A percentile compares a stretch with the other conserved stretches of the same genome.
Conservation (phyloP, 345 rosid genomes). For the Salix viminalis region DNA sequence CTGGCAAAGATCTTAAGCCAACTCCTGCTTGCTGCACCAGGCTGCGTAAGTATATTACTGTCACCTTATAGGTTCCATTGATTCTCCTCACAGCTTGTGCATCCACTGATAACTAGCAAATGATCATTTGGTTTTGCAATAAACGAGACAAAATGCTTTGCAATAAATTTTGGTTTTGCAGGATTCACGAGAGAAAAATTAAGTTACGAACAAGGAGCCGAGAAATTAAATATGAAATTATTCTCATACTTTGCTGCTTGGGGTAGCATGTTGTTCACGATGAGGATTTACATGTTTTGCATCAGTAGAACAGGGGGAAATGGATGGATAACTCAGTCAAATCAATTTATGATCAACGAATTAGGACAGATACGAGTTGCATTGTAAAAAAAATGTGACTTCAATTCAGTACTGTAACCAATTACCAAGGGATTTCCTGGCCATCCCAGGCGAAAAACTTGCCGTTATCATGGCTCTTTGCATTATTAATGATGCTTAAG, state of each 20-base stretch:
- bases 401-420: background rate
- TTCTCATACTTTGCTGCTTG: background rate
- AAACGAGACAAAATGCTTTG: no score
- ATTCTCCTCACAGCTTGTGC: no score
- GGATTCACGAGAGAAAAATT: no score
- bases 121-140: no score
- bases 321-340: no score
- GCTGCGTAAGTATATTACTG: background rate
- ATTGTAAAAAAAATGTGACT: no score
- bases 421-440: conserved; percentile 79
- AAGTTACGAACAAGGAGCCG: background rate
- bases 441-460: conserved; percentile 98
- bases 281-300: background rate
- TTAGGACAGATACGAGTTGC: no score
- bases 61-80: no score
- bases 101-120: no score
- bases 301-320: background rate
- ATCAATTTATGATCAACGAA: no score
- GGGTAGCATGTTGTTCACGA: background rate
- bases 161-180: no score
- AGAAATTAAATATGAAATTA: no score
- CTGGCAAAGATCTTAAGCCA: conserved; percentile 22
- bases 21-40: conserved; percentile 23
- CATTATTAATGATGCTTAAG: conserved; percentile 53
- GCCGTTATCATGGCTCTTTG: conserved; percentile 65